phyloP scores from a whole-genome alignment of 2,329 filamentous ascomycete species.

The Calonectria ilicicola region DNA sequence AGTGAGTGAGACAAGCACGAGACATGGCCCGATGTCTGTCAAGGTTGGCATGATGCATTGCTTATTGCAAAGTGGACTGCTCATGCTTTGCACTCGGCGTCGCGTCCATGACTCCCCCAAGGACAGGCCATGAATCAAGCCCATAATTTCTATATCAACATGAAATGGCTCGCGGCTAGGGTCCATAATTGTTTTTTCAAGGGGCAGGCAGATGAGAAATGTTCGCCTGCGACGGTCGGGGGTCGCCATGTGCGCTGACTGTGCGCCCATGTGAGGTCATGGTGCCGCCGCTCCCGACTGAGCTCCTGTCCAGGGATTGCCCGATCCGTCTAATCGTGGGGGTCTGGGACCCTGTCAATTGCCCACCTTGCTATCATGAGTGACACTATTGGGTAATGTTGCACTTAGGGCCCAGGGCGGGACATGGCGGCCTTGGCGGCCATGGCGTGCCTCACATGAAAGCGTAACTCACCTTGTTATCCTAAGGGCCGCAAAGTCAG shows the following conservation, averaged over 20 bases:
- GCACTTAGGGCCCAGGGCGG: conserved; percentile 20
- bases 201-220: conserved; percentile 12
- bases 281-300: conserved; percentile 33
- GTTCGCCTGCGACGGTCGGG: conserved; percentile 15
- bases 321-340: conserved; percentile 41
- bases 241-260: conserved; percentile 34
- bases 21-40: conserved; percentile 11
- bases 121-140: conserved; percentile 1
- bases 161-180: background rate
- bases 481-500: conserved; percentile 9
- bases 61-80: background rate
- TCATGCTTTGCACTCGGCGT: conserved; percentile 4
- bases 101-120: background rate
- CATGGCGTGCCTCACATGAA: conserved; percentile 33
- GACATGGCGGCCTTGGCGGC: conserved; percentile 13
- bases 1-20: background rate
- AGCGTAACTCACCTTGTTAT: conserved; percentile 7
- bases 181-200: background rate
- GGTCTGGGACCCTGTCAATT: conserved; percentile 43
- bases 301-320: conserved; percentile 35
- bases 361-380: conserved; percentile 42
- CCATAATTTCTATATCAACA: conserved; percentile 7
- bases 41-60: conserved; percentile 3
- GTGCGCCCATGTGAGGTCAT: conserved; percentile 36
- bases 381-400: conserved; percentile 40